Conservation (phyloP, 2,329 filamentous ascomycete genomes). For the Chaetomium strumarium region DNA sequence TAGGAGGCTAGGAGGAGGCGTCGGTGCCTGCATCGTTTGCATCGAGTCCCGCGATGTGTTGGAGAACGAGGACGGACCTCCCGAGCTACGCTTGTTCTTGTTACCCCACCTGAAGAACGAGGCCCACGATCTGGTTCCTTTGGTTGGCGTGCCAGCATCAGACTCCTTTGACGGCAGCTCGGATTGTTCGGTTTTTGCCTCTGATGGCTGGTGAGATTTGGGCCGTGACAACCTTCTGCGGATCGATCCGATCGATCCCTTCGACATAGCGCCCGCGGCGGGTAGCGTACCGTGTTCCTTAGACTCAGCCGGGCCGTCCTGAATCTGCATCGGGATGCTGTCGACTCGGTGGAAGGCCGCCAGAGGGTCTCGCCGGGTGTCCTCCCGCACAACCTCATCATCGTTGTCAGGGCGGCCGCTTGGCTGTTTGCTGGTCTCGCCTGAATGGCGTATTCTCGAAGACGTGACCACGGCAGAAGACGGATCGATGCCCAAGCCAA, state of each 20-base stretch:
- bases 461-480: slow-evolving; percentile 52
- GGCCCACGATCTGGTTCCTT: slow-evolving; percentile 52
- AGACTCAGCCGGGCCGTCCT: slow-evolving; percentile 15
- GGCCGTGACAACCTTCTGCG: slow-evolving; percentile 44
- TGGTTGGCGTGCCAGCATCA: slow-evolving; percentile 45
- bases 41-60: slow-evolving; percentile 91
- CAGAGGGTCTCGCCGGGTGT: slow-evolving; percentile 30
- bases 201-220: slow-evolving; percentile 42
- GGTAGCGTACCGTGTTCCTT: slow-evolving; percentile 22
- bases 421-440: slow-evolving; percentile 30
- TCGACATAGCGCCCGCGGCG: slow-evolving; percentile 31
- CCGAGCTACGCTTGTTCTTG: slow-evolving; percentile 49
- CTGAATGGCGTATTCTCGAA: slow-evolving; percentile 45
- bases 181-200: slow-evolving; percentile 42
- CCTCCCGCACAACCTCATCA: slow-evolving; percentile 16
- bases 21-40: slow-evolving; percentile 39
- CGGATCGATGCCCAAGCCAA: slow-evolving; percentile 52
- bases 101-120: slow-evolving; percentile 69
- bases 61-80: slow-evolving; percentile 72
- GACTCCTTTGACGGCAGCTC: slow-evolving; percentile 49
- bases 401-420: slow-evolving; percentile 26
- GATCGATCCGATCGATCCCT: slow-evolving; percentile 33
- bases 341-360: slow-evolving; percentile 44
- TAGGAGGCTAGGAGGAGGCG: slow-evolving; percentile 30
- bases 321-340: slow-evolving; percentile 37